Conservation (phyloP, 441 rosid genomes). For the Macaranga tanarius region DNA sequence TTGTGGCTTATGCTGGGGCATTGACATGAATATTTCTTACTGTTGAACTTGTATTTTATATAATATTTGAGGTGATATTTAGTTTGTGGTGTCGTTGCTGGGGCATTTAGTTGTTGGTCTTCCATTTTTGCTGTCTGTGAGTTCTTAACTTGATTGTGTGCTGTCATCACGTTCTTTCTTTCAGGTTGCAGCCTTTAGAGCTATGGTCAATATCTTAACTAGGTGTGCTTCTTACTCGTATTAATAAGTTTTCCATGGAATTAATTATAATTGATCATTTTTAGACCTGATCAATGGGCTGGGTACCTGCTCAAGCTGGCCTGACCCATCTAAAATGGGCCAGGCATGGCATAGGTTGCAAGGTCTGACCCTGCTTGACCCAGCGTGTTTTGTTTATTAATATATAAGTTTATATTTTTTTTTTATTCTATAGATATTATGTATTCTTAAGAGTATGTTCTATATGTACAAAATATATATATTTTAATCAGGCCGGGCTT, state of each 20-base stretch:
- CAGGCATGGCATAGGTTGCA: no score
- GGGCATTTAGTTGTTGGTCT: constrained; percentile 10
- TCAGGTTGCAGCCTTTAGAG: constrained; percentile 99
- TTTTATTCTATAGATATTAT: no score
- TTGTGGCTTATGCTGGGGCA: neutral
- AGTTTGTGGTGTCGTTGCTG: constrained; percentile 18
- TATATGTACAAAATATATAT: no score
- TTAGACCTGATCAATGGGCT: no score
- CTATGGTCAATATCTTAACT: constrained; percentile 97
- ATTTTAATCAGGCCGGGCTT: no score
- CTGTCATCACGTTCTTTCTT: constrained; percentile 11
- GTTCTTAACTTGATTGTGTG: constrained; percentile 15
- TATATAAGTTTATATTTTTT: no score
- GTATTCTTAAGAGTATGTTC: no score
- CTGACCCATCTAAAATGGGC: no score
- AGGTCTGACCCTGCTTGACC: no score
- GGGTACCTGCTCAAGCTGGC: no score
- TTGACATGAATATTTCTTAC: constrained; percentile 15
- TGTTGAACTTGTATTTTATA: constrained; percentile 1
- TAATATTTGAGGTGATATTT: constrained; percentile 15
- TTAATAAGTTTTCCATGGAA: neutral
- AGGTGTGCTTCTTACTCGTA: constrained; percentile 49
- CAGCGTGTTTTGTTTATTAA: no score
- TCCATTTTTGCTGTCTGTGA: neutral
- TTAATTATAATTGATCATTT: constrained; percentile 14